Evolutionary conservation across 805 yeast species (phyloP), one percentile per base, ranked within the genome.

Genomic region (Torulaspora gathmanii): DNA sequence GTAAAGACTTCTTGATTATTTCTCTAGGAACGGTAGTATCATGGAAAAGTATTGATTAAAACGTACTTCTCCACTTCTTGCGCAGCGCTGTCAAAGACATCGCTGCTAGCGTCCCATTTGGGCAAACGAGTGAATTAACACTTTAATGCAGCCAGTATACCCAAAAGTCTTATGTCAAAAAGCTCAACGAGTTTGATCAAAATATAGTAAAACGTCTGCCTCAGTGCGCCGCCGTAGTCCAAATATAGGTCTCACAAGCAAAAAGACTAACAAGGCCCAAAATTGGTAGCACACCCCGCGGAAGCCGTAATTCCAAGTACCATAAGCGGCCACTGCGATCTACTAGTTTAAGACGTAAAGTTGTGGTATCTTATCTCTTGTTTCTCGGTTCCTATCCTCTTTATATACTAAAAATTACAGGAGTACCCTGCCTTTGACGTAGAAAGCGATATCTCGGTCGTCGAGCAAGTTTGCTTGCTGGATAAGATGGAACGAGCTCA

Each of bases 1-100:
- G 91, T 83, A 79, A 72, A 74, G 71, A 61, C 70, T 68, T 73
- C 88, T 75, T 77, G 72, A 59, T 57, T 80, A 68, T 84, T 45
- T 48, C 46, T 50, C 66, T 59, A 48, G 57, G 56, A 55, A 46
- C 48, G 51, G 51, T 46, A 47, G 56, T 46, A 48, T 48, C 52
- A 39, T 37, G 44, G 36, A 35, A 30, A 45, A 38, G 45, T 27
- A 35, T 33, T 27, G 33, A 23, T 15, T 7, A 19, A 33, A 33
- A 41, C n/a, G n/a, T 26, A 35, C 46, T 27, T 37, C 40, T 27
- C 33, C 51, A 44, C 48, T 48, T 48, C 51, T 48, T 33, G 12
- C 40, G 42, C 33, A 34, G 17, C 37, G 6, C 15, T 20, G 36
- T 30, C 40, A 22, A 8, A n/a, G 33, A 36, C 36, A 28, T 13